phyloP scores from a whole-genome alignment of 441 rosid species.

The Geranium incanum region DNA sequence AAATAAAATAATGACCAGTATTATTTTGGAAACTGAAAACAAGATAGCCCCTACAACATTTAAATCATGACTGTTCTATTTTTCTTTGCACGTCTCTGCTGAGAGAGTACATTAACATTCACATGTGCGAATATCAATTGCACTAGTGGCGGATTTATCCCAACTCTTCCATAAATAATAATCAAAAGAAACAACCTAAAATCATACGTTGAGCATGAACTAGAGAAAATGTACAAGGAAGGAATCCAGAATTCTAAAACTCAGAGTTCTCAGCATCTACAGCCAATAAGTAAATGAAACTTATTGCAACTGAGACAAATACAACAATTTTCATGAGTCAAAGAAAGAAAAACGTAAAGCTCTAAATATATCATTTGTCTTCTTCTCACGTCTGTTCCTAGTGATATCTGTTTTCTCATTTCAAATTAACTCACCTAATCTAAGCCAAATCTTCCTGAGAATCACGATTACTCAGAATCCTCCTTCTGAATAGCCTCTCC shows the following conservation, averaged over 20 bases:
- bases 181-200: background rate
- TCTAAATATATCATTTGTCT: background rate
- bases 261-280: background rate
- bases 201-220: background rate
- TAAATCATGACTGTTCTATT: background rate
- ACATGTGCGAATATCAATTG: background rate
- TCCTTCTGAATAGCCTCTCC: no score
- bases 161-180: background rate
- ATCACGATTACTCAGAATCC: background rate
- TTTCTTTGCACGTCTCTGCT: background rate
- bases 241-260: background rate
- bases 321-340: background rate
- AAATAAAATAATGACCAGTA: background rate
- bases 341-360: background rate
- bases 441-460: background rate
- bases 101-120: background rate
- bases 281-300: background rate
- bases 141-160: background rate
- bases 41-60: background rate
- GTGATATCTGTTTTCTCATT: background rate
- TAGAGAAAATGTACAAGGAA: background rate
- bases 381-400: background rate
- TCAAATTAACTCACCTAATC: background rate
- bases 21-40: background rate
- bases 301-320: background rate